Conservation (phyloP, 129 eudicot species). For the Deinandra increscens region DNA sequence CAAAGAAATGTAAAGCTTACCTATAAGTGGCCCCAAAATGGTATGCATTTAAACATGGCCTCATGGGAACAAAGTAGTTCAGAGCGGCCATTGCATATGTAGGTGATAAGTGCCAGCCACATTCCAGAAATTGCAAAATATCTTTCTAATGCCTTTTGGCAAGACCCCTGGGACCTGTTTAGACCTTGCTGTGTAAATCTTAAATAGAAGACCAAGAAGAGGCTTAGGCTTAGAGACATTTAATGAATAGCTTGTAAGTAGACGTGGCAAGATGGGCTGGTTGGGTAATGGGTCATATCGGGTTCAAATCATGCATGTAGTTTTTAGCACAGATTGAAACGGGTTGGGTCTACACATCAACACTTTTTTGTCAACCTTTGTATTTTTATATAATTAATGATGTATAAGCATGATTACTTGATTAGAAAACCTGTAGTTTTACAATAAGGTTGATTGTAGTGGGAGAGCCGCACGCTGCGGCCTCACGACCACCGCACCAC, state of each 20-base stretch:
- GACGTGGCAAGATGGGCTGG: conserved; percentile 8
- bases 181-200: not conserved
- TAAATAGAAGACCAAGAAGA: conserved; percentile 9
- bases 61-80: conserved; percentile 5
- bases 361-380: not conserved
- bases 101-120: not conserved
- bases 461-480: no score
- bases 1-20: not conserved
- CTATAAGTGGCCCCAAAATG: not conserved
- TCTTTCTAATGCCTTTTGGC: conserved; percentile 1
- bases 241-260: not conserved
- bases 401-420: not conserved
- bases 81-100: not conserved
- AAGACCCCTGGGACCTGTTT: not conserved
- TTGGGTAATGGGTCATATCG: not conserved
- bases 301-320: not conserved
- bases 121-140: conserved; percentile 2
- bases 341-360: not conserved
- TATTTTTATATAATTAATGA: not conserved
- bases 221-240: conserved; percentile 10
- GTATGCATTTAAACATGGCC: conserved; percentile 9
- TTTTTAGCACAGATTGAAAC: not conserved
- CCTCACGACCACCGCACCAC: no score
- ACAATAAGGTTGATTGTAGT: no score
- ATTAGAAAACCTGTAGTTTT: not conserved